Conservation (phyloP, 2,329 filamentous ascomycete species). For the Cercospora sojina region DNA sequence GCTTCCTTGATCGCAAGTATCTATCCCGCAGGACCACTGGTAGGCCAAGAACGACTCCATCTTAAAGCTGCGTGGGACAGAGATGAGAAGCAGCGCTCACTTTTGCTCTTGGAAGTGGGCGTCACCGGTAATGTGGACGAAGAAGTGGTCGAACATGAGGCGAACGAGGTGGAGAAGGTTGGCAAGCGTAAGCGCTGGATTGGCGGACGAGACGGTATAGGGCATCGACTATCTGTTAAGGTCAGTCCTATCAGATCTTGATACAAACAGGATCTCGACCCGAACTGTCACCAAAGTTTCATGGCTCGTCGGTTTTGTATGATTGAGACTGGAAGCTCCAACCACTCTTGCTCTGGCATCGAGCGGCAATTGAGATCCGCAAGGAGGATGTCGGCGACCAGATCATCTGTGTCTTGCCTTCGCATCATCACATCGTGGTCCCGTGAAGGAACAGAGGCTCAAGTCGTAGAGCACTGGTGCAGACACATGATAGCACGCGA, state of each 20-base stretch:
- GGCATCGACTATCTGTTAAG: slow-evolving; percentile 43
- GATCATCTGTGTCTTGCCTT: neutral
- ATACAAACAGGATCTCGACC: neutral
- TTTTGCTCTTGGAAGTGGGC: slow-evolving; percentile 47
- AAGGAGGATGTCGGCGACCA: too few species aligned
- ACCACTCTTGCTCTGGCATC: neutral
- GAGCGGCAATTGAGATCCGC: neutral
- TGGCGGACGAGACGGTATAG: slow-evolving; percentile 43
- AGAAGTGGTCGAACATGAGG: slow-evolving; percentile 44
- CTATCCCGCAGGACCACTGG: slow-evolving; percentile 59
- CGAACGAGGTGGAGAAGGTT: slow-evolving; percentile 52
- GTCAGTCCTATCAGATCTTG: neutral
- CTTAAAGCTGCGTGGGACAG: slow-evolving; percentile 46
- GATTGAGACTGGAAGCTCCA: too few species aligned
- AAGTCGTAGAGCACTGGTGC: neutral
- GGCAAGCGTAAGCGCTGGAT: slow-evolving; percentile 62
- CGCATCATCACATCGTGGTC: neutral
- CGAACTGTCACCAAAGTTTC: neutral
- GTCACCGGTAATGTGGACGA: slow-evolving; percentile 42
- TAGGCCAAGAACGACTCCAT: slow-evolving; percentile 42
- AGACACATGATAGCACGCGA: neutral
- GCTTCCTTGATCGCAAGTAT: slow-evolving; percentile 58
- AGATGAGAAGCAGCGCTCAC: slow-evolving; percentile 43
- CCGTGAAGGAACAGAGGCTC: neutral
- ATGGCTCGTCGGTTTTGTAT: too few species aligned